These are phyloP conservation scores for Sanghuangporus baumii DNA, from an alignment of 1,284 basidiomycete genomes.

Conservation along the genomic window DNA sequence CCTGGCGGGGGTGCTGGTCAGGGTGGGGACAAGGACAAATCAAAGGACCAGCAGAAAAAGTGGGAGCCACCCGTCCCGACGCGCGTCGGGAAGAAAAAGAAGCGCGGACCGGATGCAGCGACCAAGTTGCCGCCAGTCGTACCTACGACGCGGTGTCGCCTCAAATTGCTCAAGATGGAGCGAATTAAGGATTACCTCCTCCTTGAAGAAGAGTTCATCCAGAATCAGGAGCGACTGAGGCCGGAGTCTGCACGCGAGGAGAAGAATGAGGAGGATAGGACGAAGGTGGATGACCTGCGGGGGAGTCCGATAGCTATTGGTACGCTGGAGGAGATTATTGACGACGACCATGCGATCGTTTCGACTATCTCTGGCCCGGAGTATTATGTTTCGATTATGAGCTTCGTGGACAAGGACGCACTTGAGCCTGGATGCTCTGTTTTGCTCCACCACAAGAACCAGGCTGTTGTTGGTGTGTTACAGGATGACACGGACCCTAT, in stretches of 20 bases:
- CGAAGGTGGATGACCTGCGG: conserved; percentile 90
- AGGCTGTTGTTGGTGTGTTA: conserved; percentile 92
- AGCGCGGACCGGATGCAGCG: conserved; percentile 85
- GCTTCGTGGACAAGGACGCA: conserved; percentile 97
- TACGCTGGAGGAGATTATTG: conserved; percentile 97
- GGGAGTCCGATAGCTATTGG: conserved; percentile 97
- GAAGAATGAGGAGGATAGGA: conserved; percentile 93
- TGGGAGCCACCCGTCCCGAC: conserved; percentile 99
- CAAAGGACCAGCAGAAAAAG: conserved; percentile 80
- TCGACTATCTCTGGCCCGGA: conserved; percentile 94
- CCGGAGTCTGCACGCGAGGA: conserved; percentile 83
- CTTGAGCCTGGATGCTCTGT: conserved; percentile 97
- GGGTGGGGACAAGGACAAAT: conserved; percentile 61
- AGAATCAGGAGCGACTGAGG: conserved; percentile 89
- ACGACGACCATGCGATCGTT: conserved; percentile 99
- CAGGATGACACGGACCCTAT: conserved; percentile 97
- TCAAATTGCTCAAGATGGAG: conserved; percentile 95
- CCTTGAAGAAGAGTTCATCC: conserved; percentile 96
- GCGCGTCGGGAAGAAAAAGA: conserved; percentile 92
- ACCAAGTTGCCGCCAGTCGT: conserved; percentile 92
- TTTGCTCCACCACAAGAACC: conserved; percentile 93
- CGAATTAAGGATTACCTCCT: conserved; percentile 98
- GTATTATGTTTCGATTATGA: conserved; percentile 98
- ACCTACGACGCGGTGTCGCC: conserved; percentile 92
- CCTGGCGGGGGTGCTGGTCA: conserved; percentile 30